Percentiles rank a stretch among this genome's conserved stretches.
Conservation (phyloP, 371 early-diverging fungal genomes). For the Mucor saturninus region DNA sequence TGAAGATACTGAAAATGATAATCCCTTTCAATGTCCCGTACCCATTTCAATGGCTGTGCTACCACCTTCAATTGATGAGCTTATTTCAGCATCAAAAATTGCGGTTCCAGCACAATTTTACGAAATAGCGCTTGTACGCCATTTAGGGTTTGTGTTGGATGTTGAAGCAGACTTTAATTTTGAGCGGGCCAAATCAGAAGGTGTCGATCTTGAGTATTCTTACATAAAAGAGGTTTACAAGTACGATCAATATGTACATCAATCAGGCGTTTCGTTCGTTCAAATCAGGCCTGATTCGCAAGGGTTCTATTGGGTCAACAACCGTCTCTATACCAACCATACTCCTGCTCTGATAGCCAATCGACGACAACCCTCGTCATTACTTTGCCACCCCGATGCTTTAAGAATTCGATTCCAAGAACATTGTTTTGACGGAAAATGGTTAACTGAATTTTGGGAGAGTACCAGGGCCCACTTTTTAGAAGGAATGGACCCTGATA, state of each 20-base stretch:
- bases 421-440: conserved; percentile 54
- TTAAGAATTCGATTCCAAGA: conserved; percentile 60
- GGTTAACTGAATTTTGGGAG: conserved; percentile 69
- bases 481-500: conserved; percentile 25
- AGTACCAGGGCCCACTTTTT: conserved; percentile 45
- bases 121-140: conserved; percentile 80
- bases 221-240: conserved; percentile 71
- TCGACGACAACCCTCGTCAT: conserved; percentile 37
- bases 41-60: conserved; percentile 65
- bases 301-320: conserved; percentile 92
- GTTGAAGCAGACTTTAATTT: conserved; percentile 86
- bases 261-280: conserved; percentile 90
- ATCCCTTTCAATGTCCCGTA: conserved; percentile 90
- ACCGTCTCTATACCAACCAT: conserved; percentile 78
- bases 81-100: conserved; percentile 44
- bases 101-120: conserved; percentile 77
- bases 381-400: conserved; percentile 56
- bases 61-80: conserved; percentile 66
- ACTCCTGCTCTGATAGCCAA: conserved; percentile 52
- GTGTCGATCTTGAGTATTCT: conserved; percentile 66
- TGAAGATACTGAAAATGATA: conserved; percentile 69
- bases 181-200: conserved; percentile 48
- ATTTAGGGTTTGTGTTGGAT: conserved; percentile 90
- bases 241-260: conserved; percentile 91
- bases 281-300: conserved; percentile 76